Evolutionary conservation across 768 basidiomycete genomes (phyloP), one percentile per base, ranked within the genome.

Genomic region (Leccinum rimulosum): DNA sequence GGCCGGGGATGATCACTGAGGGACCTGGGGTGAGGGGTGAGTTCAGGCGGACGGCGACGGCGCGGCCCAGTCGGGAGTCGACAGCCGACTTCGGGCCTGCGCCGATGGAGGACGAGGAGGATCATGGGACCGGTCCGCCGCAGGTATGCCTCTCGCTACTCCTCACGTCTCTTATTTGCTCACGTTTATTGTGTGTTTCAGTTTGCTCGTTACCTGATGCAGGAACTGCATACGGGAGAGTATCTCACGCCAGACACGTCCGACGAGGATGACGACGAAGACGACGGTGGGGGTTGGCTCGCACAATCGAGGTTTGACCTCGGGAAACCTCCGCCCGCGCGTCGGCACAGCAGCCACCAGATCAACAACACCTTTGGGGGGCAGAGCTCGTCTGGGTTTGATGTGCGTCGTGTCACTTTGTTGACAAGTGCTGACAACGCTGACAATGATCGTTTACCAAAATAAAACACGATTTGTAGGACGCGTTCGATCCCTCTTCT

Each of bases 121-220:
- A 73, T n/a, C 78, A 75, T 25, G 69, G 75, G 12, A 74, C 79
- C 4, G 76, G 78, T 38, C 75, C 79, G 22, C 74, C 82, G 28
- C 78, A 79, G 63, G 83, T 83, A 51, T 40, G 19, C 7, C 76
- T 69, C 14, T 1, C 3, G 12, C 50, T 31, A 50, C 54, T n/a
- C 31, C 10, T 14, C 33, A 10, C 49, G 49, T 25, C 55, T 50
- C 22, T 3, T 12, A 22, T 19, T 9, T 56, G 45, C 28, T 31
- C 12, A 27, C 49, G 40, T n/a, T 43, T 51, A 8, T 50, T 40
- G 17, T 27, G 17, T 50, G 52, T 15, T 40, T 43, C 59, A 94
- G 91, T 94, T 95, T 72, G 88, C 89, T 17, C 80, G 85, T 31
- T 94, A 93, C 68, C 78, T 92, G 31, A 84, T 84, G 6, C 84